Percentiles rank a stretch among this genome's conserved stretches.
Conservation (phyloP, 2,329 filamentous ascomycete genomes). For the Cladosporium sp. region DNA sequence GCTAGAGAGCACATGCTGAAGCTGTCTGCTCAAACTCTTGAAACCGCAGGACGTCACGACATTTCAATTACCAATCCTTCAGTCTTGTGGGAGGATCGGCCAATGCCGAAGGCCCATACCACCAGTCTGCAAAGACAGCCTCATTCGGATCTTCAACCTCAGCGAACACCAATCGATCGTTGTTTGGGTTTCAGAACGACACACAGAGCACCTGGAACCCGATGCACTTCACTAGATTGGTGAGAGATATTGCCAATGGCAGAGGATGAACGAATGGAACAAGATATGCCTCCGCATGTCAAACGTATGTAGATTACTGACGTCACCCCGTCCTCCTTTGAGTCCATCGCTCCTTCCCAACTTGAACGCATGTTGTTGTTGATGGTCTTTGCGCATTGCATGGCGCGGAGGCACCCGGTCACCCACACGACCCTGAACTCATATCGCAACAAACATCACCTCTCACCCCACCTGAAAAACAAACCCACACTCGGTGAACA, state of each 20-base stretch:
- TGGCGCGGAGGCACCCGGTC: not conserved
- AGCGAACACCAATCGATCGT: not conserved
- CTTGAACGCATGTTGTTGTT: not conserved
- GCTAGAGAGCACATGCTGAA: not conserved
- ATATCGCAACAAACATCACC: not conserved
- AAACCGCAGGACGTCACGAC: not conserved
- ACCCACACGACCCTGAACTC: not conserved
- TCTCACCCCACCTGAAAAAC: not conserved
- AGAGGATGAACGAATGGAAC: not conserved
- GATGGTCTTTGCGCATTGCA: not conserved
- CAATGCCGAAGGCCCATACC: not conserved
- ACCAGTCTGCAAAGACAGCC: not conserved
- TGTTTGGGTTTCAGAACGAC: not conserved
- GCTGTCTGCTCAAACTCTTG: not conserved
- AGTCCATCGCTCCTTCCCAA: slow-evolving; percentile 4
- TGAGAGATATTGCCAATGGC: not conserved
- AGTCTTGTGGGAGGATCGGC: not conserved
- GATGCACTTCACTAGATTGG: not conserved
- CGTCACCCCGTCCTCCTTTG: not conserved
- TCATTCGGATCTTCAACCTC: not conserved
- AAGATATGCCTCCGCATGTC: not conserved
- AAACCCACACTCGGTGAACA: not conserved
- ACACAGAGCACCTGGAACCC: not conserved
- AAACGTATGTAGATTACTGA: not conserved
- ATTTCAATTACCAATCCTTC: not conserved